Base-by-base conservation (phyloP, 805 yeast species). In the Ogataea neopini region DNA sequence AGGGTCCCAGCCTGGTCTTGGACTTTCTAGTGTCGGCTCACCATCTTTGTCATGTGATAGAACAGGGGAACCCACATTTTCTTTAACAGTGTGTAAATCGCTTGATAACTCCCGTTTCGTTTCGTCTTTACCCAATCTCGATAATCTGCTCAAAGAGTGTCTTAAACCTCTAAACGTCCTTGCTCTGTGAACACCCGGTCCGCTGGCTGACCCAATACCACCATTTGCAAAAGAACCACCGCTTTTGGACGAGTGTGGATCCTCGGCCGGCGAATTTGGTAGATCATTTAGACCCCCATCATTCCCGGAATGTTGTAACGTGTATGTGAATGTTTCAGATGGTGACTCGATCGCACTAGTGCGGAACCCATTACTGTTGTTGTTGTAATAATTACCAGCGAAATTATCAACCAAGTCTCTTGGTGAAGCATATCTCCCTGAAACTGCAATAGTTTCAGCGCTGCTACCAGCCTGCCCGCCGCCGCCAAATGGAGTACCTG, bases 1-100 rank as follows among this genome's bases (percentile, higher is more conserved):
- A 4, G 54, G 51, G 26, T 45, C 52, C 56, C 54, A 53, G 38
- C 40, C 28, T 5, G 50, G 37, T 33, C 40, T 18, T 11, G 23
- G 33, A 26, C 29, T 15, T 8, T 40, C 43, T 4, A 13, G 13
- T 18, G 13, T 20, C 20, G 22, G 38, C 23, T 41, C 40, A 18
- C 6, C 28, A 20, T 23, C 19, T n/a, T 13, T 17, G 3, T 28
- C 35, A 22, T 5, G 25, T 22, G 25, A 22, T n/a, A n/a, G n/a
- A 22, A 22, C 8, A 22, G 25, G 7, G 5, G 25, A 8, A 6
- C 8, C 7, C 8, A 22, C 25, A 6, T 22, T 22, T 22, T 22
- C 25, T 22, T 22, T 22, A 5, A 22, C 25, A 6, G 25, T 5
- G 5, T 22, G 5, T 8, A 22, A 22, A 22, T 22, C 25, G 30